Evolutionary conservation across 176 grass and related monocot species (phyloP), one percentile per base, ranked within the genome.

Genomic region (Bonia amplexicaulis): DNA sequence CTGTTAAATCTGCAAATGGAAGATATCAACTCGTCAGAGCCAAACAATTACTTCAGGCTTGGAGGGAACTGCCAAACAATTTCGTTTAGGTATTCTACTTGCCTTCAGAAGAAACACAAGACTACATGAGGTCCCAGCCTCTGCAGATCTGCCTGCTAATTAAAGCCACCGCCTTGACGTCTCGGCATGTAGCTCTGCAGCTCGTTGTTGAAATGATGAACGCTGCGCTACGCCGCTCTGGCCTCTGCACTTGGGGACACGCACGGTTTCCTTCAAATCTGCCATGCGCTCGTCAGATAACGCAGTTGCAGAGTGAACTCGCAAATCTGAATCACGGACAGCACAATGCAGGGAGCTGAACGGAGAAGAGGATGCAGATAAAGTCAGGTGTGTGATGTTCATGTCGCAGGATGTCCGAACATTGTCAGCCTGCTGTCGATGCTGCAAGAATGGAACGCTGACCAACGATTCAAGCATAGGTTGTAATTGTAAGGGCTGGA

Each of bases 131-230:
- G 7, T 3, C 7, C 19, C 19, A 57, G 54, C 7, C 54, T 57
- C 54, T 57, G 54, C 54, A 57, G 54, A n/a, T 6, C 12, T 17
- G 13, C 59, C 59, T 62, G n/a, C 59, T 27, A 12, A 26, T 62
- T 3, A 1, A 62, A 26, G 59, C 23, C 59, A 62, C 23, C 11
- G 23, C 59, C 23, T 26, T 13, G 59, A 59, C 59, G 59, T n/a
- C 46, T 14, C 37, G 22, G 70, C 44, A 52, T 54, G 79, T 12
- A 42, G 80, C 16, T 45, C 74, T 68, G 72, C 82, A 27, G 4
- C 37, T 29, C 16, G 37, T 57, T 79, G 49, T 87, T 87, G 78
- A 73, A 64, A 68, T 15, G 85, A 58, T 81, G 59, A 87, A 76
- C 78, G 37, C 60, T 46, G 48, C 42, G 22, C 49, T 19, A 39